Evolutionary conservation across 345 rosid genomes (phyloP).

Genomic region (Euphorbia lathyris): DNA sequence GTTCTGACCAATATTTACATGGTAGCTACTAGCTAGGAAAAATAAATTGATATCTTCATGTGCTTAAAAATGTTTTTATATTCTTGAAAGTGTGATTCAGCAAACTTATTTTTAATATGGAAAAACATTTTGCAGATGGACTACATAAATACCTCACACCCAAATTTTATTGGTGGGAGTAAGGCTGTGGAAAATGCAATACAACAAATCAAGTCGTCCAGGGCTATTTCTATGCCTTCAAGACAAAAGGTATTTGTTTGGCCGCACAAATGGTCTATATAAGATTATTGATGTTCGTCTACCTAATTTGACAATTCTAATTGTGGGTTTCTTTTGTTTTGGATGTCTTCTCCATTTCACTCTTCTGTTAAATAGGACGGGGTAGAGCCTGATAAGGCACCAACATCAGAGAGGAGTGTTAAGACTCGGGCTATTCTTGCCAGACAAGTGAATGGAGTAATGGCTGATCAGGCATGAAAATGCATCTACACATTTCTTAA

Average conservation of each 20-base stretch:
- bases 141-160: constrained; percentile 92
- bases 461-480: constrained; percentile 75
- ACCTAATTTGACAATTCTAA: not conserved
- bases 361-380: constrained; percentile 48
- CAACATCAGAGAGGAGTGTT: constrained; percentile 55
- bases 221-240: constrained; percentile 46
- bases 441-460: constrained; percentile 78
- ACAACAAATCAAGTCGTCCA: constrained; percentile 70
- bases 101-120: not conserved
- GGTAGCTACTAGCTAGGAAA: not conserved
- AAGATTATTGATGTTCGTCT: not conserved
- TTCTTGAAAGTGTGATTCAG: not conserved
- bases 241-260: constrained; percentile 56
- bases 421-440: constrained; percentile 81
- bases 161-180: constrained; percentile 86
- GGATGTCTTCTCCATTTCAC: constrained; percentile 9
- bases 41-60: not conserved
- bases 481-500: constrained; percentile 1
- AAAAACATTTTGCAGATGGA: constrained; percentile 62
- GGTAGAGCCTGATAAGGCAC: constrained; percentile 71
- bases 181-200: constrained; percentile 78
- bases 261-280: not conserved
- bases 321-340: not conserved
- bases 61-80: not conserved
- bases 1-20: not conserved